Base-by-base conservation (phyloP, 148 eudicot genomes). In the Amaranthus cruentus region DNA sequence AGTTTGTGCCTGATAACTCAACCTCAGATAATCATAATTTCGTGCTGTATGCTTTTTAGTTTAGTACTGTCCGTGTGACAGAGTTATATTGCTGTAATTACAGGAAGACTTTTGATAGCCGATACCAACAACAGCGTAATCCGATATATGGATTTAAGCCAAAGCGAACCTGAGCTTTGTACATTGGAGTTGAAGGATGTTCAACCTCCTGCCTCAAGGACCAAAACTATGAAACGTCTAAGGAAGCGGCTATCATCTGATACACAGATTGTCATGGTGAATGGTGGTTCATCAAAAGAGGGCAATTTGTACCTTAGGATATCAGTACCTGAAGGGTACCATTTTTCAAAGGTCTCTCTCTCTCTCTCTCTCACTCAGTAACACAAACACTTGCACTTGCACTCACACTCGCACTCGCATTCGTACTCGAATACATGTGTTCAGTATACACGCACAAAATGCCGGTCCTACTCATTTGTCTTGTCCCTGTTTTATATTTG, bases 81-180 rank as follows among this genome's bases (percentile, higher is more conserved):
- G 50, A 28, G 47, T 3, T 4, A 50, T 47, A 47, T 64, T 76
- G 53, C 58, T 70, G 43, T 58, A 53, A 64, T 66, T 83, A 81
- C 88, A 94, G 97, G 98, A 70, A 87, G 80, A 74, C 81, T 94
- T 63, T 82, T 81, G 69, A 83, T 94, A 72, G 96, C 98, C 28
- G 98, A 94, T 82, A 91, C 98, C 66, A 94, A 94, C 81, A 94
- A 91, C 76, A 91, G 91, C 66, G 76, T 87, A 51, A 91, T 94
- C 61, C 88, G 98, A 75, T 81, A 83, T 72, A 79, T 94, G 66
- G 96, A 94, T 77, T 84, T 91, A 70, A 83, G 76, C 79, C 76
- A 85, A 73, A 76, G 77, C 81, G 84, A 83, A 75, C 66, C 89
- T 38, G 73, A 76, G 72, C 82, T 94, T 80, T 76, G 69, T 72